Base-by-base conservation (phyloP, 2,329 filamentous ascomycete species). In the Pestalotiopsis sp. region DNA sequence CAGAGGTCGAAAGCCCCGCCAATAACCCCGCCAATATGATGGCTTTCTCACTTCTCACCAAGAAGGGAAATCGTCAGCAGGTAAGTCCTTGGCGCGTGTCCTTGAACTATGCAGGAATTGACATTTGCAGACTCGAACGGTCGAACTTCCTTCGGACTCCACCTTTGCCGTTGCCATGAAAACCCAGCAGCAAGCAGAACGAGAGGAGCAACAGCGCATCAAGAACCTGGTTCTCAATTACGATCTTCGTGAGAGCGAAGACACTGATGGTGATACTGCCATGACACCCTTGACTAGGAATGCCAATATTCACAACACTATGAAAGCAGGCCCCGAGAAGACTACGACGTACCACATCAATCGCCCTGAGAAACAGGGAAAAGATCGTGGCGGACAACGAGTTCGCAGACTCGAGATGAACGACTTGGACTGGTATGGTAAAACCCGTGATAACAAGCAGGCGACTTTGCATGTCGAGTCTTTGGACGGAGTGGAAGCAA, bases 211-310 rank as follows among this genome's bases (percentile, higher is more conserved):
- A 80, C 94, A 98, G 80, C 93, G 96, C 71, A 99, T 99, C 88
- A 99, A 99, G 84, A 97, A 94, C 76, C 86, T 99, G 60, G 96
- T 99, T 66, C 85, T 99, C 74, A 98, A 98, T 81, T 97, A 98
- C 78, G 96, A 99, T 81, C 89, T 97, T 77, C 91, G 93, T 65
- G 94, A 97, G 76, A 91, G 85, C 74, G 93, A 97, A 77, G 91
- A 94, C 72, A 82, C 86, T 76, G 93, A 96, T 84, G 91, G 94
- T 97, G 87, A 89, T 84, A 78, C 81, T 74, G 73, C 77, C 78
- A 75, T 79, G 74, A 73, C 75, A 77, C 80, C 85, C 78, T 82
- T 82, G 70, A 75, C 74, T 73, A 79, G 74, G 79, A 86, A 81
- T 77, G 75, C 73, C 81, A 86, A 82, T 87, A 84, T 85, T 88